phyloP scores from a whole-genome alignment of 2,329 filamentous ascomycete genomes.

The Penicillium freii region DNA sequence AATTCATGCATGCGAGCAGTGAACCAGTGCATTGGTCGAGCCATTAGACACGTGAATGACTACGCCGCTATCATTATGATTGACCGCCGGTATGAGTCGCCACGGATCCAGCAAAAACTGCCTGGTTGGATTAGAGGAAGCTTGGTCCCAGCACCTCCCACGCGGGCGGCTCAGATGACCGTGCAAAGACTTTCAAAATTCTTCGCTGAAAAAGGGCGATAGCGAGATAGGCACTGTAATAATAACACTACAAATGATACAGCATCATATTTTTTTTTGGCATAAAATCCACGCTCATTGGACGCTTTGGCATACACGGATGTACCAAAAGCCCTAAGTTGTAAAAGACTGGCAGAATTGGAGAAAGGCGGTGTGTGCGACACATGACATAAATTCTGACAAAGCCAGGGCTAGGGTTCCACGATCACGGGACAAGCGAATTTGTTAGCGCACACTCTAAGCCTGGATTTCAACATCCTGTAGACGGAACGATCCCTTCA shows the following conservation, averaged over 20 bases:
- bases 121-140: slow-evolving; percentile 84
- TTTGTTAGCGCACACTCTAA: slow-evolving; percentile 40
- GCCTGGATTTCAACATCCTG: slow-evolving; percentile 39
- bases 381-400: not conserved
- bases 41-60: slow-evolving; percentile 82
- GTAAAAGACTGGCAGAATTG: slow-evolving; percentile 7
- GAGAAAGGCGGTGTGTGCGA: not conserved
- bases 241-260: not conserved
- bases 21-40: slow-evolving; percentile 92
- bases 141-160: slow-evolving; percentile 41
- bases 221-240: not conserved
- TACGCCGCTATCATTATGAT: slow-evolving; percentile 87
- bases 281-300: not conserved
- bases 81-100: slow-evolving; percentile 73
- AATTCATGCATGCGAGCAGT: slow-evolving; percentile 96
- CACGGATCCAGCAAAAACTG: slow-evolving; percentile 73
- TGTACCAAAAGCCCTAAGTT: not conserved
- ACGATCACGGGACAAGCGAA: slow-evolving; percentile 39
- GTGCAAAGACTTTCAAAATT: slow-evolving; percentile 35
- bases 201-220: slow-evolving; percentile 26
- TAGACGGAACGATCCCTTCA: slow-evolving; percentile 33
- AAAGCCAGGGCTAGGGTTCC: slow-evolving; percentile 29
- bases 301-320: not conserved
- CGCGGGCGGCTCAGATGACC: slow-evolving; percentile 25
- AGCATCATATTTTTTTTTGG: not conserved